Evolutionary conservation across 139 green algal genomes (phyloP).

Genomic region (Chlamydomonas schloesseri): DNA sequence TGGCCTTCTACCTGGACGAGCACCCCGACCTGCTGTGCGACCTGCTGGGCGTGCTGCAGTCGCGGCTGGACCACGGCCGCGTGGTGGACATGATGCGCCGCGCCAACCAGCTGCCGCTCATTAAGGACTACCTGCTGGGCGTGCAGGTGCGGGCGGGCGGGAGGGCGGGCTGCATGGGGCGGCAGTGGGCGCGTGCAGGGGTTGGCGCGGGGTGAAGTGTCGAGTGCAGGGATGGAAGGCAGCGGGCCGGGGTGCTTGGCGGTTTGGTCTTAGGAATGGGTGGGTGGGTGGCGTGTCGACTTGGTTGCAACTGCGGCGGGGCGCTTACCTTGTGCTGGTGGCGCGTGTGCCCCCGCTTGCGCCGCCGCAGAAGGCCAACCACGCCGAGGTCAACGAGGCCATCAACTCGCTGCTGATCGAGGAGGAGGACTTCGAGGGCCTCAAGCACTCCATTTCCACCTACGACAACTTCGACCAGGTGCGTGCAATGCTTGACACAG

Average conservation of each 20-base stretch:
- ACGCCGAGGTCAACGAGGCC: constrained; percentile 84
- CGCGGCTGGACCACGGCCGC: constrained; percentile 92
- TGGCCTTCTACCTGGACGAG: constrained; percentile 97
- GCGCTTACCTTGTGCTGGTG: background rate
- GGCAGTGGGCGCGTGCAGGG: too few relatives aligned
- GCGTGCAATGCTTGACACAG: too few relatives aligned
- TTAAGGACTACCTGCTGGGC: constrained; percentile 95
- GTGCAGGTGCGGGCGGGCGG: constrained; percentile 78
- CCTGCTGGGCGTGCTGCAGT: constrained; percentile 91
- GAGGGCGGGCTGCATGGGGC: background rate
- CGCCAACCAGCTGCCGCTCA: constrained; percentile 89
- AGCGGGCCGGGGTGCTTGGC: too few relatives aligned
- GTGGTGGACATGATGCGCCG: constrained; percentile 95
- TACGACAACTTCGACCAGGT: constrained; percentile 99
- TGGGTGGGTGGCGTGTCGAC: too few relatives aligned
- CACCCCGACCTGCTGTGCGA: constrained; percentile 97
- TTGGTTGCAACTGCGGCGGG: too few relatives aligned
- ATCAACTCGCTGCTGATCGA: constrained; percentile 97
- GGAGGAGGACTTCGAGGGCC: constrained; percentile 94
- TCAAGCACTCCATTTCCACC: constrained; percentile 87
- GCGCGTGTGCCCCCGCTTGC: background rate
- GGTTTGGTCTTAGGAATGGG: too few relatives aligned
- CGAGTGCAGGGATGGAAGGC: too few relatives aligned
- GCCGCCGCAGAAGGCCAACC: constrained; percentile 77
- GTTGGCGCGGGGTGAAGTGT: background rate